Base-by-base conservation (phyloP, 768 basidiomycete genomes). In the Suillus tomentosus region DNA sequence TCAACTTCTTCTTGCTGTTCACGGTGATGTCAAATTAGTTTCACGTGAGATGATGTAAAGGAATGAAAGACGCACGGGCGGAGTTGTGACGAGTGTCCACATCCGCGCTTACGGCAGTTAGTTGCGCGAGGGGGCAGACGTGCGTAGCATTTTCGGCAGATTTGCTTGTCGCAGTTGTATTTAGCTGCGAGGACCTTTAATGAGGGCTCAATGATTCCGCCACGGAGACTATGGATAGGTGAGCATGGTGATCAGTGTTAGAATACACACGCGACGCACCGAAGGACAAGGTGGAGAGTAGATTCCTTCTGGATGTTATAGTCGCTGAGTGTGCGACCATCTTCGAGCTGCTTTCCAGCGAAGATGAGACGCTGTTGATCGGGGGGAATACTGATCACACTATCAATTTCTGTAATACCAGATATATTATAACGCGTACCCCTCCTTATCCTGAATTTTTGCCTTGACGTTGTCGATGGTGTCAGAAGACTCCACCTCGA, bases 91-190 rank as follows among this genome's bases (percentile, higher is more conserved):
- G 91, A 92, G 79, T 93, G 92, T 22, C 95, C 95, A 74, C 95
- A 96, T 65, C 87, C 85, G 69, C 95, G 86, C 84, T 96, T 96
- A 77, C 96, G 86, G 89, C 97, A 99, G 88, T 99, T 99, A 83
- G 96, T 98, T 43, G 97, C 97, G 77, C 97, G 95, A 61, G 96
- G 96, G 68, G 97, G 96, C 72, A 99, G 96, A 72, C 97, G 96
- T 53, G 97, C 97, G 79, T 99, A 99, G 84, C 97, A 99, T 81
- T 98, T 98, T 80, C 97, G 95, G 87, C 97, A 99, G 73, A 98
- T 98, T 78, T 96, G 94, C 86, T 96, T 96, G 81, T 97, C 95
- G 79, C 95, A 98, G 83, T 98, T 98, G 88, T 95, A 97, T 79
- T 96, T 96, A 77, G 90, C 85, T 64, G 97, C 97, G 66, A 99